Evolutionary conservation across 352 stramenopile genomes (phyloP).

Genomic region (Globisporangium mamillatum): DNA sequence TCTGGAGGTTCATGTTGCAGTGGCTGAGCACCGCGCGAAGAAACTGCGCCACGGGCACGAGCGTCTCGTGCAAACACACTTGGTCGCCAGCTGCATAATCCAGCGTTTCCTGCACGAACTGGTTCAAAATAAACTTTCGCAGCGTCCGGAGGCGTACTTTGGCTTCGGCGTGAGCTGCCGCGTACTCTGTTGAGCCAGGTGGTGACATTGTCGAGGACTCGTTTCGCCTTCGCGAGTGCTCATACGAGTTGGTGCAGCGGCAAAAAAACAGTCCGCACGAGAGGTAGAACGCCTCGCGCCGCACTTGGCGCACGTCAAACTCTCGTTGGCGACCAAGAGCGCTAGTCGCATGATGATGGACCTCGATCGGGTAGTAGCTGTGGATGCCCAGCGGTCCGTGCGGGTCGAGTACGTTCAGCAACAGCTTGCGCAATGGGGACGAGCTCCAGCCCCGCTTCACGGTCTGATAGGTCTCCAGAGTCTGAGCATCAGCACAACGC

Average conservation of each 20-base stretch:
- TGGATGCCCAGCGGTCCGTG: conserved; percentile 77
- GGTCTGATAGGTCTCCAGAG: conserved; percentile 76
- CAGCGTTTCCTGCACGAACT: conserved; percentile 57
- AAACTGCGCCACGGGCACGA: conserved; percentile 69
- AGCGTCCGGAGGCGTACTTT: conserved; percentile 30
- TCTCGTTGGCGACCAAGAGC: conserved; percentile 4
- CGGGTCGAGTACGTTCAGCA: conserved; percentile 77
- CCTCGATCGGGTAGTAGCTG: conserved; percentile 75
- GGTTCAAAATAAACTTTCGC: conserved; percentile 52
- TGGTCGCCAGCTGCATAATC: conserved; percentile 23
- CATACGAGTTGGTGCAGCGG: conserved; percentile 57
- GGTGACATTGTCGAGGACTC: not conserved
- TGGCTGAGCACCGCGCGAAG: conserved; percentile 66
- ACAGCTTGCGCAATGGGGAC: conserved; percentile 64
- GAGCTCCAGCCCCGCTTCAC: conserved; percentile 51
- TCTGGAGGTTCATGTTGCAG: conserved; percentile 40
- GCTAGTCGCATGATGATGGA: not conserved
- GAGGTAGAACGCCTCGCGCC: conserved; percentile 78
- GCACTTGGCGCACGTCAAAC: conserved; percentile 47
- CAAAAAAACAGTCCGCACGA: conserved; percentile 71
- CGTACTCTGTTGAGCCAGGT: not conserved
- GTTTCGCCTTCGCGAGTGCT: conserved; percentile 33
- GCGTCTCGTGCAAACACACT: conserved; percentile 47
- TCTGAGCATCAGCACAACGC: conserved; percentile 32
- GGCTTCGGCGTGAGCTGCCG: conserved; percentile 7